Base-by-base conservation (phyloP, 1,284 basidiomycete species). In the Cryptococcus depauperatus region DNA sequence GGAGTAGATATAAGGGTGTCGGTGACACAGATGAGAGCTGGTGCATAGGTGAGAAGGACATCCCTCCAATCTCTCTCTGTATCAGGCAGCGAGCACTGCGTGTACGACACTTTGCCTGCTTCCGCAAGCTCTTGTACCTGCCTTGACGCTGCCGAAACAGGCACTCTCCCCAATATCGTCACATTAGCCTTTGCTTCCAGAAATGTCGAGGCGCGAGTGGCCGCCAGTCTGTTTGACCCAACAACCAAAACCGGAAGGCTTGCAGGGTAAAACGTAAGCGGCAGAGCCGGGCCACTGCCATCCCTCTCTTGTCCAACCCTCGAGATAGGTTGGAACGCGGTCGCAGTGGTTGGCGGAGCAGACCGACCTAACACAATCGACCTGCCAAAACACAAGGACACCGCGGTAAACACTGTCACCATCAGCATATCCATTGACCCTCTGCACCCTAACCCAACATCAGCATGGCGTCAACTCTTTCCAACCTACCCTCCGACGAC, bases 131-230 rank as follows among this genome's bases (percentile, higher is more conserved):
- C 84, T 59, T 69, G 73, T 4, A 90, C 64, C 61, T 95, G 90
- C 3, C 84, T 79, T 65, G 83, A 84, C 2, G 79, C 65, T 0
- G 63, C 54, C 0, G 71, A 37, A 27, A 59, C 7, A 0, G 45
- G 35, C 5, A 77, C 76, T 1, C 43, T 34, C 2, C 61, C 73
- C 3, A 87, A 64, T 22, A 95, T 71, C 25, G 83, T 68, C 25
- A 93, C 89, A 10, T 64, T 60, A 1, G 85, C 82, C 46, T 83
- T 83, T 0, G 90, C 84, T 64, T 93, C 88, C 34, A 93, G 76
- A 4, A 86, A 82, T 2, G 84, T 75, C 58, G 85, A 85, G 5
- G 84, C 82, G 30, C 91, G 79, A 21, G 79, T 79, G 0, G 89
- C 87, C 0, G 89, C 88, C 1, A 95, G 77, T 11, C 77, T 61